Evolutionary conservation across 1,284 basidiomycete species (phyloP).

Genomic region (Porogramme epimiltina): DNA sequence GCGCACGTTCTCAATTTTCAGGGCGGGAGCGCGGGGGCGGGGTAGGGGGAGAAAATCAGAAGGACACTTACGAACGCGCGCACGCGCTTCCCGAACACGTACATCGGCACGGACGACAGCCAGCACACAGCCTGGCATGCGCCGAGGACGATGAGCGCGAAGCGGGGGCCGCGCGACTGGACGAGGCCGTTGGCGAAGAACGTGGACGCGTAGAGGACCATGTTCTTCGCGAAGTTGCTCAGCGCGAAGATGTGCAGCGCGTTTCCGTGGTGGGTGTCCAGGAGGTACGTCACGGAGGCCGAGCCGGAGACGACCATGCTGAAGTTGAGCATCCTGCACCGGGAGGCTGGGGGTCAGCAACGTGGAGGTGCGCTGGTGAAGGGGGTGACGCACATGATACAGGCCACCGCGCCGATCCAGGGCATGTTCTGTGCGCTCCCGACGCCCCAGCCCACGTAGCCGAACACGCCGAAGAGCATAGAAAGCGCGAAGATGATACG

Average conservation of each 20-base stretch:
- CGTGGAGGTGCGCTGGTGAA: background rate
- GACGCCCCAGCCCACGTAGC: constrained; percentile 48
- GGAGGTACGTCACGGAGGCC: constrained; percentile 44
- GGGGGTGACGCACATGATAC: constrained; percentile 35
- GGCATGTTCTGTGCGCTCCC: constrained; percentile 43
- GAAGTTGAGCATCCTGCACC: constrained; percentile 36
- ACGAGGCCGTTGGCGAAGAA: constrained; percentile 50
- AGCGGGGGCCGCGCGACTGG: constrained; percentile 35
- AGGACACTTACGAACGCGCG: constrained; percentile 39
- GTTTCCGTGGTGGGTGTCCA: constrained; percentile 44
- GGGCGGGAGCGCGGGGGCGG: background rate
- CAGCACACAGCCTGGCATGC: constrained; percentile 42
- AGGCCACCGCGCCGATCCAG: constrained; percentile 46
- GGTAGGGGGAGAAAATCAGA: background rate
- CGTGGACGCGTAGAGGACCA: constrained; percentile 46
- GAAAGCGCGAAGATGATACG: constrained; percentile 42
- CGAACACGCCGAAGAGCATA: constrained; percentile 46
- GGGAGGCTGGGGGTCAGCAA: background rate
- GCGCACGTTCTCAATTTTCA: background rate
- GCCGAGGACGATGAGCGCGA: constrained; percentile 40
- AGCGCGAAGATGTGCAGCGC: constrained; percentile 45
- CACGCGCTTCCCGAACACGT: constrained; percentile 43
- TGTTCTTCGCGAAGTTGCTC: constrained; percentile 46
- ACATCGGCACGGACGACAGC: constrained; percentile 42
- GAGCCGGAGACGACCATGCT: constrained; percentile 44